A percentile compares a stretch with the other conserved stretches of the same genome.
Conservation (phyloP, 805 yeast species). For the Grigorovia transvaalensis region DNA sequence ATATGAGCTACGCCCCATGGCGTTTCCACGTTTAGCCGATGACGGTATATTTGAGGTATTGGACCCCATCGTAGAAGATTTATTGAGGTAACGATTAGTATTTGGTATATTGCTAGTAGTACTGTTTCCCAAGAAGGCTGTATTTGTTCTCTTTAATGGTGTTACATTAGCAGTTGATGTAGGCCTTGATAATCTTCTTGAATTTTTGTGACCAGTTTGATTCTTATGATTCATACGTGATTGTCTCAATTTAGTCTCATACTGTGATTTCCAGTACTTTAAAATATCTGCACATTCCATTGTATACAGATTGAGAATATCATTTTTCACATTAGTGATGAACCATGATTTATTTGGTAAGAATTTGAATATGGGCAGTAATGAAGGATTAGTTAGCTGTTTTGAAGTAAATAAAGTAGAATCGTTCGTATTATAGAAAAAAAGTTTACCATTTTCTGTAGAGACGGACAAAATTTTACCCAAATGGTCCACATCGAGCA, state of each 20-base stretch:
- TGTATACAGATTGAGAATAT: constrained; percentile 8
- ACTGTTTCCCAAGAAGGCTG: neutral
- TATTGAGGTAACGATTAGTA: neutral
- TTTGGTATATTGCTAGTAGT: neutral
- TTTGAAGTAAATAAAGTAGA: constrained; percentile 3
- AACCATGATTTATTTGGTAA: constrained; percentile 20
- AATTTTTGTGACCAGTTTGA: neutral
- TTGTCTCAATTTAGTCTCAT: neutral
- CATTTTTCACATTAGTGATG: constrained; percentile 13
- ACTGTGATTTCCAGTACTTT: constrained; percentile 9
- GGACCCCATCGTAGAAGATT: neutral
- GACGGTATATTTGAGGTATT: neutral
- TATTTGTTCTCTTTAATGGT: neutral
- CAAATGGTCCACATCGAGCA: constrained; percentile 16
- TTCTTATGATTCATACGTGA: neutral
- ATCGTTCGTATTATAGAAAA: constrained; percentile 11
- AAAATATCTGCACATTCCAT: constrained; percentile 5
- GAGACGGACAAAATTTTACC: constrained; percentile 18
- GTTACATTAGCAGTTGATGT: neutral
- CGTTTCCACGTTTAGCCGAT: neutral
- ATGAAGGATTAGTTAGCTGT: neutral
- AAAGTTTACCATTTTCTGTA: constrained; percentile 11
- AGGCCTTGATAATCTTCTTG: neutral
- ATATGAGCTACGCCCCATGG: neutral
- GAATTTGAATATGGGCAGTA: constrained; percentile 7